These are phyloP conservation scores for Dacryopinax primogenitus DNA, from an alignment of 768 basidiomycete genomes.

Conservation along the genomic window DNA sequence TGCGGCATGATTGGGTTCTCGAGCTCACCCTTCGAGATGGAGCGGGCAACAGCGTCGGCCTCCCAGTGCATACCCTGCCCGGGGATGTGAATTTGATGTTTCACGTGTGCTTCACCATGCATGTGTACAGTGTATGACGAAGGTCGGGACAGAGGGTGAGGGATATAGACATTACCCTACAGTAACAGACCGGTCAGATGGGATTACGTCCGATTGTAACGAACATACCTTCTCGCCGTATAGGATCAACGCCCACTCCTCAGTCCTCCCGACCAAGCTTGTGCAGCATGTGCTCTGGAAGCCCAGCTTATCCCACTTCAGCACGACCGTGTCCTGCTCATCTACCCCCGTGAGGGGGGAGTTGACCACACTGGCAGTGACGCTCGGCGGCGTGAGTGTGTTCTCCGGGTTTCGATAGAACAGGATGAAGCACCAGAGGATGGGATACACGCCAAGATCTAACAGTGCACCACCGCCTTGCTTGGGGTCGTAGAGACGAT, in stretches of 20 bases:
- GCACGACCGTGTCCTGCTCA: conserved; percentile 13
- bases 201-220: background rate
- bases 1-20: conserved; percentile 14
- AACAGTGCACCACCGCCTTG: conserved; percentile 20
- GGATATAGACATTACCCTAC: conserved; percentile 15
- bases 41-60: conserved; percentile 19
- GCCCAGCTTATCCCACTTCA: conserved; percentile 12
- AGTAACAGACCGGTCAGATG: background rate
- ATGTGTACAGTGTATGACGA: conserved; percentile 13
- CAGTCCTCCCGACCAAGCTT: conserved; percentile 11
- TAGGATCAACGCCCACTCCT: conserved; percentile 7
- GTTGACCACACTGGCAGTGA: conserved; percentile 12
- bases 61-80: conserved; percentile 19
- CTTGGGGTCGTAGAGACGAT: conserved; percentile 16
- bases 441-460: conserved; percentile 19
- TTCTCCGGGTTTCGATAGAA: conserved; percentile 15
- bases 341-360: conserved; percentile 13
- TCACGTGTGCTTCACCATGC: conserved; percentile 11
- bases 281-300: conserved; percentile 8
- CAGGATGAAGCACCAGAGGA: conserved; percentile 17
- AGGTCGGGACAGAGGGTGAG: conserved; percentile 12
- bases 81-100: conserved; percentile 2
- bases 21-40: conserved; percentile 17
- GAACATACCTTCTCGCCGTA: conserved; percentile 17
- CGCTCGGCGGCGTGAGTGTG: conserved; percentile 1